Percentiles rank a stretch among this genome's conserved stretches.
Conservation (phyloP, 2,329 filamentous ascomycete species). For the Exserohilum turcica region DNA sequence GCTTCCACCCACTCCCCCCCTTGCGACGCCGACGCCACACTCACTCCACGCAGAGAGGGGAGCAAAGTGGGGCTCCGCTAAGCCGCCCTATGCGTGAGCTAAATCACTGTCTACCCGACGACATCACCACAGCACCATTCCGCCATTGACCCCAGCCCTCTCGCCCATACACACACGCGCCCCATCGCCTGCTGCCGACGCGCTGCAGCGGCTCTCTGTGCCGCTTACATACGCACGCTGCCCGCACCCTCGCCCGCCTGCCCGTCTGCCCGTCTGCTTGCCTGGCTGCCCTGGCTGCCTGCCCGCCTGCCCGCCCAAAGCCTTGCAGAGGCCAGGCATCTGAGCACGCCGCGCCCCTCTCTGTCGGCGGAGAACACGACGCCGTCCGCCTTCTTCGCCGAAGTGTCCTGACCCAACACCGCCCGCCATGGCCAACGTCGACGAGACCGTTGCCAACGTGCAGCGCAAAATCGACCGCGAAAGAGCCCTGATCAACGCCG, state of each 20-base stretch:
- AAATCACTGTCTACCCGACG: slow-evolving; percentile 31
- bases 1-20: slow-evolving; percentile 2
- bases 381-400: slow-evolving; percentile 30
- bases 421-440: slow-evolving; percentile 60
- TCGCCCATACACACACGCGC: slow-evolving; percentile 1
- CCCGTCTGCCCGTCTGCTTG: slow-evolving; percentile 16
- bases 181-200: slow-evolving; percentile 14
- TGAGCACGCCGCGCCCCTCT: slow-evolving; percentile 25
- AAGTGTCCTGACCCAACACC: slow-evolving; percentile 8
- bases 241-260: slow-evolving; percentile 12
- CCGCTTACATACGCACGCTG: not conserved
- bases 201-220: slow-evolving; percentile 5
- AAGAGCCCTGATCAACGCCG: slow-evolving; percentile 91
- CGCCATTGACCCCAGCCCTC: slow-evolving; percentile 26
- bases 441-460: slow-evolving; percentile 76
- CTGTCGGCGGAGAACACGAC: slow-evolving; percentile 33
- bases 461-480: slow-evolving; percentile 97
- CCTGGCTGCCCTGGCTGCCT: slow-evolving; percentile 29
- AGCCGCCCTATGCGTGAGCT: slow-evolving; percentile 35
- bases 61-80: slow-evolving; percentile 28
- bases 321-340: slow-evolving; percentile 35
- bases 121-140: slow-evolving; percentile 26
- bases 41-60: slow-evolving; percentile 27
- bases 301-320: slow-evolving; percentile 19
- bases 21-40: slow-evolving; percentile 16